Conservation (phyloP, 148 eudicot genomes). For the Linanthus parryae region DNA sequence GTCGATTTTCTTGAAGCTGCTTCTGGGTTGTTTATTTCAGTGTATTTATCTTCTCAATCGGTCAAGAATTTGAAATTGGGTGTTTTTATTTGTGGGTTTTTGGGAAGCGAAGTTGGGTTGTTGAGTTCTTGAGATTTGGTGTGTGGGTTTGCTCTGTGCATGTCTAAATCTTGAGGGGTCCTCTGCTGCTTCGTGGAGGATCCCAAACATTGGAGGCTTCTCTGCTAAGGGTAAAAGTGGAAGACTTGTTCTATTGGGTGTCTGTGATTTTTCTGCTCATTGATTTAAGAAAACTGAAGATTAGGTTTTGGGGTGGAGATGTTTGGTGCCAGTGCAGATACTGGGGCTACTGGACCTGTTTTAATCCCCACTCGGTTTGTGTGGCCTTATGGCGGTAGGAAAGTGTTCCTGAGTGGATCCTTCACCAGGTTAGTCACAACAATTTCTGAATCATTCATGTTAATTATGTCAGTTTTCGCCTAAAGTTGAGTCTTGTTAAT, state of each 20-base stretch:
- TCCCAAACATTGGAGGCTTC: conserved; percentile 17
- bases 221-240: conserved; percentile 5
- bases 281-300: too few species aligned
- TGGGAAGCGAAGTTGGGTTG: background rate
- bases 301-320: too few species aligned
- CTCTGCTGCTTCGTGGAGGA: conserved; percentile 35
- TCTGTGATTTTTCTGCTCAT: conserved; percentile 15
- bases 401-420: conserved; percentile 43
- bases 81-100: too few species aligned
- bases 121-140: conserved; percentile 14
- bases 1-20: too few species aligned
- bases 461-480: background rate
- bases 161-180: conserved; percentile 24
- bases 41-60: too few species aligned
- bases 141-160: conserved; percentile 12
- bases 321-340: conserved; percentile 22
- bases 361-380: conserved; percentile 33
- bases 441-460: background rate
- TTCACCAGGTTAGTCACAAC: conserved; percentile 32
- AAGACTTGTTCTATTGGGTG: background rate
- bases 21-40: too few species aligned
- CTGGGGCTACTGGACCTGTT: conserved; percentile 9
- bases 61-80: too few species aligned
- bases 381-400: conserved; percentile 60
- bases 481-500: background rate